Evolutionary conservation across 768 basidiomycete genomes (phyloP).

Genomic region (Suillus hirtellus): DNA sequence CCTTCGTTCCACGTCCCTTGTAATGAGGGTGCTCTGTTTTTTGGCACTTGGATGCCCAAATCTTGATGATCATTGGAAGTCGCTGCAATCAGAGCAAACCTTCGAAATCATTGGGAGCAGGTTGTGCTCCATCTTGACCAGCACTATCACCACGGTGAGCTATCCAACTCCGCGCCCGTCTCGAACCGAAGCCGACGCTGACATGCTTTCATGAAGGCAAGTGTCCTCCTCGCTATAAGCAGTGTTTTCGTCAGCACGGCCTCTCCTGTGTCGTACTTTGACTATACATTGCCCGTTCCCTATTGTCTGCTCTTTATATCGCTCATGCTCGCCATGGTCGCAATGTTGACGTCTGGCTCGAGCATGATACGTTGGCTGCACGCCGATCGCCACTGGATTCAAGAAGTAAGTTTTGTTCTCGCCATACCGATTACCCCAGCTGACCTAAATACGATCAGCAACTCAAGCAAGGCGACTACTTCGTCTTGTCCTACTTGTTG

Average conservation of each 20-base stretch:
- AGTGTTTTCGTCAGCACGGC: neutral
- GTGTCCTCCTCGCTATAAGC: neutral
- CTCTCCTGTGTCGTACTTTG: neutral
- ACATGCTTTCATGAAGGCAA: neutral
- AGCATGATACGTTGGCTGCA: neutral
- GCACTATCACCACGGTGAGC: neutral
- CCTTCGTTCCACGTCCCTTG: neutral
- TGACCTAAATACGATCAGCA: neutral
- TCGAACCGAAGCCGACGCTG: neutral
- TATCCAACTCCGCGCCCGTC: neutral
- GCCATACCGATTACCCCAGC: rapidly evolving
- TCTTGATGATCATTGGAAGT: neutral
- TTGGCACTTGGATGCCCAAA: neutral
- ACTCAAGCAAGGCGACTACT: neutral
- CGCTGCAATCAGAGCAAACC: neutral
- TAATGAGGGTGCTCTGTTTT: neutral
- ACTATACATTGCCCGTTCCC: neutral
- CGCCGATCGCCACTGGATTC: neutral
- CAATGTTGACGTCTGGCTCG: neutral
- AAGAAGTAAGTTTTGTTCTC: neutral
- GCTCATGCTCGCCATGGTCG: neutral
- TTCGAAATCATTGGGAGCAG: neutral
- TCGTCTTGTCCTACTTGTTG: neutral
- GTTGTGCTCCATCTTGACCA: neutral
- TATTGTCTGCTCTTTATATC: neutral